These are phyloP conservation scores for Tetrahymena borealis DNA, from an alignment of 73 alveolate species.

Conservation along the genomic window DNA sequence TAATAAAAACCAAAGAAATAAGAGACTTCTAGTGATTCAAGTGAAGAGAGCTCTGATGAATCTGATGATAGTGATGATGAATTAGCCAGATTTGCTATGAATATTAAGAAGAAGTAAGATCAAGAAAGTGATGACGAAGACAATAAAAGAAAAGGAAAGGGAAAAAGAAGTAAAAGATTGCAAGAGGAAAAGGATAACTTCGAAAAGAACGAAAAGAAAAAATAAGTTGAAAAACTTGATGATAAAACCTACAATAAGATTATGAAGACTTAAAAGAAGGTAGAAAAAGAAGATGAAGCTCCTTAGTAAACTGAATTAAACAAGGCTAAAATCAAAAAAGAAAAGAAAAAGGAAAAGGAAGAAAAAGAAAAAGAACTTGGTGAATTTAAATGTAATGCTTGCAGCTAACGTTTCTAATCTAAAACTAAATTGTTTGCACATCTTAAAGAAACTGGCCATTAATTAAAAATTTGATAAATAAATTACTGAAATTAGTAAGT, in stretches of 20 bases:
- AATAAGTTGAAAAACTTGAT: background rate
- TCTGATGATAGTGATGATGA: background rate
- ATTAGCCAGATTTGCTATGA: background rate
- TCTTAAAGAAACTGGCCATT: background rate
- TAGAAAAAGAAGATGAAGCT: background rate
- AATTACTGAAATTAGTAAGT: background rate
- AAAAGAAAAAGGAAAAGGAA: background rate
- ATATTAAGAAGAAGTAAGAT: background rate
- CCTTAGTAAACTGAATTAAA: background rate
- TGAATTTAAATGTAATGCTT: background rate
- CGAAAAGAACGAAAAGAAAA: background rate
- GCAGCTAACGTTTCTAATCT: background rate
- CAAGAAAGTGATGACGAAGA: background rate
- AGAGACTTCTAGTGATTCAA: background rate
- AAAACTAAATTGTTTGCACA: background rate
- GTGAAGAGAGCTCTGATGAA: background rate
- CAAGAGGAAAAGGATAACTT: background rate
- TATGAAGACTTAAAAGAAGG: background rate
- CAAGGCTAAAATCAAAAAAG: background rate
- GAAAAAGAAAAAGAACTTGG: slow-evolving; percentile 2
- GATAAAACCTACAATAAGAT: background rate
- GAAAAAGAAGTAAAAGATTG: background rate
- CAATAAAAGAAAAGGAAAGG: background rate
- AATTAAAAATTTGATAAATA: background rate
- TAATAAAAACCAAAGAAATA: background rate